These are phyloP conservation scores for Epichloe scottii DNA, from an alignment of 2,329 filamentous ascomycete genomes.

Conservation along the genomic window DNA sequence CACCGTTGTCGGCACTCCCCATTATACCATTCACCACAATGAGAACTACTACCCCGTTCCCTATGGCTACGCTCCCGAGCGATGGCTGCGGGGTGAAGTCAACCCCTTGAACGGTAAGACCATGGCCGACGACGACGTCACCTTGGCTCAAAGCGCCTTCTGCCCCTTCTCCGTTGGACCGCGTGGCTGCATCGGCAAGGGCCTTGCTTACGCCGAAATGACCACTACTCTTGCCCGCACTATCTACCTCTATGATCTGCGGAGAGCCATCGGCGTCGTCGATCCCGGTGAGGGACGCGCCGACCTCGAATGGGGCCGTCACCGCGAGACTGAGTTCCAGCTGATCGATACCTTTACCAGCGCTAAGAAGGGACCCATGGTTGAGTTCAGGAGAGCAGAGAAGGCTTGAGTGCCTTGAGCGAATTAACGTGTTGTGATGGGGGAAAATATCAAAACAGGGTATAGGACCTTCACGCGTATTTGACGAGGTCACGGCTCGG, in stretches of 20 bases:
- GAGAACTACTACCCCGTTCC: slow-evolving; percentile 47
- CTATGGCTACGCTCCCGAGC: slow-evolving; percentile 48
- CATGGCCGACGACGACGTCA: slow-evolving; percentile 37
- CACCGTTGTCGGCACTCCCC: slow-evolving; percentile 50
- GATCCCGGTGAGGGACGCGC: slow-evolving; percentile 40
- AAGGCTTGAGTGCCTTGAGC: slow-evolving; percentile 5
- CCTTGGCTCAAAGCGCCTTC: slow-evolving; percentile 53
- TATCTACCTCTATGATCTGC: slow-evolving; percentile 49
- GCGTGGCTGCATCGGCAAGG: slow-evolving; percentile 61
- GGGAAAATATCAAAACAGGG: too few relatives aligned
- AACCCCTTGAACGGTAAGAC: slow-evolving; percentile 23
- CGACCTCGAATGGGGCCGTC: slow-evolving; percentile 39
- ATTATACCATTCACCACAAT: slow-evolving; percentile 59
- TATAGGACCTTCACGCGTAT: too few relatives aligned
- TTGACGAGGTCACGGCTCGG: too few relatives aligned
- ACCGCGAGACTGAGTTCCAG: slow-evolving; percentile 51
- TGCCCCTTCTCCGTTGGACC: slow-evolving; percentile 63
- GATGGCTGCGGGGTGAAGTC: slow-evolving; percentile 44
- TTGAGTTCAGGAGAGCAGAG: slow-evolving; percentile 41
- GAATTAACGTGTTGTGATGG: too few relatives aligned
- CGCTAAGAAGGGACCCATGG: slow-evolving; percentile 56
- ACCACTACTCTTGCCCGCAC: slow-evolving; percentile 48
- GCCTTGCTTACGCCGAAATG: slow-evolving; percentile 56
- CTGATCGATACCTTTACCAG: slow-evolving; percentile 62
- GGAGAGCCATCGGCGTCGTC: slow-evolving; percentile 32